These are phyloP conservation scores for Tanozyma kutaoensis DNA, from an alignment of 805 yeast species.

Conservation along the genomic window DNA sequence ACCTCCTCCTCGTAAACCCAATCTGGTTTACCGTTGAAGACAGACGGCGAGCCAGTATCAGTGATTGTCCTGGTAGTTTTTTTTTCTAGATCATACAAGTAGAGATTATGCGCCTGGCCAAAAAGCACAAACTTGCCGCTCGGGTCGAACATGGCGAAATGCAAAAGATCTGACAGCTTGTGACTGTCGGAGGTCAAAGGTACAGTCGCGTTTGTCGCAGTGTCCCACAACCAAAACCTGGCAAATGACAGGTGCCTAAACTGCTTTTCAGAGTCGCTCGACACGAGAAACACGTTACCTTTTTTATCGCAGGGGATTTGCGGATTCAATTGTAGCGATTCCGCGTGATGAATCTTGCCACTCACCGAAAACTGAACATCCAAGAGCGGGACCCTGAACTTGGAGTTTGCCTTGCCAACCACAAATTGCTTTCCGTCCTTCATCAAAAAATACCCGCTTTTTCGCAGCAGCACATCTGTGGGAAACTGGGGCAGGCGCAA, in stretches of 20 bases:
- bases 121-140: conserved; percentile 40
- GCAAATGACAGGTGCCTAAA: too few species aligned
- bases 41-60: conserved; percentile 34
- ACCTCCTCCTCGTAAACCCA: conserved; percentile 86
- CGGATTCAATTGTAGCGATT: conserved; percentile 23
- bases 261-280: too few species aligned
- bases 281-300: conserved; percentile 25
- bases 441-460: conserved; percentile 19
- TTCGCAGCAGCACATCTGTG: conserved; percentile 1
- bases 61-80: conserved; percentile 23
- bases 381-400: conserved; percentile 14
- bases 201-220: conserved; percentile 10
- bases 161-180: conserved; percentile 9
- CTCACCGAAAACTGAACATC: conserved; percentile 25
- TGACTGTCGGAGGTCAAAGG: conserved; percentile 13
- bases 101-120: conserved; percentile 44
- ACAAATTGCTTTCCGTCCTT: conserved; percentile 5
- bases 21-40: conserved; percentile 62
- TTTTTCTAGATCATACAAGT: conserved; percentile 23
- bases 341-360: conserved; percentile 20
- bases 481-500: conserved; percentile 19
- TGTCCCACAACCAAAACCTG: conserved; percentile 24
- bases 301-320: conserved; percentile 29
- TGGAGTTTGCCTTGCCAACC: conserved; percentile 14
- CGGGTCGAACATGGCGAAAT: conserved; percentile 48